phyloP scores from a whole-genome alignment of 202 grass and related monocot species.

The Thinopyrum obtusiflorum region DNA sequence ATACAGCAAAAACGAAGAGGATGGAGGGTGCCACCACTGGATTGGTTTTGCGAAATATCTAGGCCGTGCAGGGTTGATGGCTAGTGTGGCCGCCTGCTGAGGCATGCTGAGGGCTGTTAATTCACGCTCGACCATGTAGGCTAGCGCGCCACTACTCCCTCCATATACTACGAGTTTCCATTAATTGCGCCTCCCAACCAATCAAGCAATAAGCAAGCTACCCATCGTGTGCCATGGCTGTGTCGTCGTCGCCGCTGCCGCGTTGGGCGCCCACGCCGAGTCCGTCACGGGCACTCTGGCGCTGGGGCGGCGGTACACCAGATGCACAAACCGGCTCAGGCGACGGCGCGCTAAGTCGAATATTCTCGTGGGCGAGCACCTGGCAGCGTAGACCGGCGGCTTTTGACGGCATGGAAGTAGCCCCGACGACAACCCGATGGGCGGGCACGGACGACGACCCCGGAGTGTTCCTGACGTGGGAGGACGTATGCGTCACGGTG shows the following conservation, averaged over 20 bases:
- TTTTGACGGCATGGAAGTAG: background rate
- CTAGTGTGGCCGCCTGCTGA: no score
- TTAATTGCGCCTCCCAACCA: background rate
- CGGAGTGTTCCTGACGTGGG: slow-evolving; percentile 41
- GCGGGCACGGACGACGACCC: background rate
- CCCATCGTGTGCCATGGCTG: background rate
- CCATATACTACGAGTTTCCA: background rate
- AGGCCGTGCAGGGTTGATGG: no score
- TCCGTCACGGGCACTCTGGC: slow-evolving; percentile 36
- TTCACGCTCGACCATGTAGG: background rate
- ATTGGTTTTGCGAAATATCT: no score
- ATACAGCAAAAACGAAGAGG: no score
- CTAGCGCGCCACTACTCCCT: background rate
- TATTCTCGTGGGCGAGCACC: background rate
- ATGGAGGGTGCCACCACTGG: no score
- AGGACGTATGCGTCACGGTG: slow-evolving; percentile 43
- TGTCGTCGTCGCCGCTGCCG: slow-evolving; percentile 43
- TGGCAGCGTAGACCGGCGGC: background rate
- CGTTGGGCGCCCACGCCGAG: slow-evolving; percentile 46
- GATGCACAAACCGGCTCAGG: background rate
- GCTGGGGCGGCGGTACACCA: slow-evolving; percentile 18
- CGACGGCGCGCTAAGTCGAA: background rate
- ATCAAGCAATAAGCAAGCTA: background rate
- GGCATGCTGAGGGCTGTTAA: background rate
- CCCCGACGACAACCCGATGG: background rate